These are phyloP conservation scores for Coemansia sp. DNA, from an alignment of 192 early-diverging fungal genomes.

Conservation along the genomic window DNA sequence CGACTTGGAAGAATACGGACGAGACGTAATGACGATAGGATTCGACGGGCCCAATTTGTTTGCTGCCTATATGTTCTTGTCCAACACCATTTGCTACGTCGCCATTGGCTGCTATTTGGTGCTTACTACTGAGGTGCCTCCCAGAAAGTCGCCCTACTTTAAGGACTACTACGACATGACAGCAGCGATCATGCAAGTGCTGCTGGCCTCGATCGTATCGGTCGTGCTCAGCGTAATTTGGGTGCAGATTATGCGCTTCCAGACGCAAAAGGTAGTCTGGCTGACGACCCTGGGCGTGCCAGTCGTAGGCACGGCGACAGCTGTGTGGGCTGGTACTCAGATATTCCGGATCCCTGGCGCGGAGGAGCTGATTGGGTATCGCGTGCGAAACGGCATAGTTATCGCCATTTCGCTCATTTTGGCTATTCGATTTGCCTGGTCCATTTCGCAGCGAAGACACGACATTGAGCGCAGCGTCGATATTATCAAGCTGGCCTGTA, in stretches of 20 bases:
- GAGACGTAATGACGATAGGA: conserved; percentile 21
- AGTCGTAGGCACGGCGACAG: conserved; percentile 36
- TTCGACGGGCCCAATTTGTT: conserved; percentile 32
- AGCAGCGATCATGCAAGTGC: conserved; percentile 28
- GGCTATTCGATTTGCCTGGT: conserved; percentile 43
- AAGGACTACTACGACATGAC: conserved; percentile 45
- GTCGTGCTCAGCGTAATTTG: conserved; percentile 32
- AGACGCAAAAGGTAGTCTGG: conserved; percentile 50
- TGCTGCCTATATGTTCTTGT: conserved; percentile 36
- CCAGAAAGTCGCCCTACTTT: conserved; percentile 43
- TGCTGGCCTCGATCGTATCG: conserved; percentile 23
- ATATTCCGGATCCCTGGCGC: conserved; percentile 30
- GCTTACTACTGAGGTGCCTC: conserved; percentile 27
- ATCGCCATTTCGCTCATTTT: conserved; percentile 33
- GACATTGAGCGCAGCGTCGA: conserved; percentile 54
- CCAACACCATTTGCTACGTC: conserved; percentile 25
- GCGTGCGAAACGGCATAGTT: conserved; percentile 37
- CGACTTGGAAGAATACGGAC: conserved; percentile 39
- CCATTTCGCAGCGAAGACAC: conserved; percentile 26
- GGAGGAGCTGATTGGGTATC: conserved; percentile 37
- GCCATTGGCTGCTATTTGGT: conserved; percentile 31
- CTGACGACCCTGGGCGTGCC: conserved; percentile 50
- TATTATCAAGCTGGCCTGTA: conserved; percentile 37
- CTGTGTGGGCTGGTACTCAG: conserved; percentile 46
- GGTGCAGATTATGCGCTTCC: conserved; percentile 47